Percentiles rank a stretch among this genome's conserved stretches.
These are phyloP conservation scores for Coniophora puteana DNA, from an alignment of 1,284 basidiomycete genomes.

Conservation along the genomic window DNA sequence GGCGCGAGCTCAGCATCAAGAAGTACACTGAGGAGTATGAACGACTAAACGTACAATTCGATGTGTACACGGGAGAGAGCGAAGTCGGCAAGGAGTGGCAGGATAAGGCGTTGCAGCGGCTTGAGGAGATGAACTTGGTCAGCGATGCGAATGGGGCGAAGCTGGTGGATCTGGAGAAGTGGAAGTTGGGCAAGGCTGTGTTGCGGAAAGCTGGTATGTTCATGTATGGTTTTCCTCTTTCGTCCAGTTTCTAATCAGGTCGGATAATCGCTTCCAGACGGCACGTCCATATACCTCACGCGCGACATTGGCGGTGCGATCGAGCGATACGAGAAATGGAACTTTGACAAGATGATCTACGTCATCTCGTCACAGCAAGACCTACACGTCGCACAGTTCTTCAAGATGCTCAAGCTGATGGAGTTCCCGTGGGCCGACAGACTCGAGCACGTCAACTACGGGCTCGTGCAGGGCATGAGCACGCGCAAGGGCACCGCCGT, in stretches of 20 bases:
- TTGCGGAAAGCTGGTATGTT: constrained; percentile 78
- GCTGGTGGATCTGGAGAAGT: constrained; percentile 82
- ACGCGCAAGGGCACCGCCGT: constrained; percentile 96
- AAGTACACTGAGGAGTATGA: constrained; percentile 93
- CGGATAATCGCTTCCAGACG: constrained; percentile 52
- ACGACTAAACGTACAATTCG: constrained; percentile 89
- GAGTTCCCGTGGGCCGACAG: constrained; percentile 81
- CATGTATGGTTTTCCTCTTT: not conserved
- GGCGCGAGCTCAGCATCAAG: constrained; percentile 89
- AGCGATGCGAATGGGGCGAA: constrained; percentile 72
- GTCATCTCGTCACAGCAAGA: constrained; percentile 95
- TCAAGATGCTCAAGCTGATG: constrained; percentile 94
- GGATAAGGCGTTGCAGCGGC: constrained; percentile 60
- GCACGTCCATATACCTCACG: constrained; percentile 97
- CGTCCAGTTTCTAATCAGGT: not conserved
- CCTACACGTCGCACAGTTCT: constrained; percentile 90
- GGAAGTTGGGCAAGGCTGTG: constrained; percentile 89
- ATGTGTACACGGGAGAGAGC: constrained; percentile 94
- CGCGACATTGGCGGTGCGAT: constrained; percentile 95
- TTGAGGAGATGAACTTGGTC: constrained; percentile 57
- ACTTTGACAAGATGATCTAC: constrained; percentile 99
- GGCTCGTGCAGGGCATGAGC: constrained; percentile 93
- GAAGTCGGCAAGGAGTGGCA: constrained; percentile 81
- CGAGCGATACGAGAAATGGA: constrained; percentile 89
- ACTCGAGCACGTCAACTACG: constrained; percentile 92